Evolutionary conservation across 306 rosid genomes (phyloP).

Genomic region (Prunus kanzakura): DNA sequence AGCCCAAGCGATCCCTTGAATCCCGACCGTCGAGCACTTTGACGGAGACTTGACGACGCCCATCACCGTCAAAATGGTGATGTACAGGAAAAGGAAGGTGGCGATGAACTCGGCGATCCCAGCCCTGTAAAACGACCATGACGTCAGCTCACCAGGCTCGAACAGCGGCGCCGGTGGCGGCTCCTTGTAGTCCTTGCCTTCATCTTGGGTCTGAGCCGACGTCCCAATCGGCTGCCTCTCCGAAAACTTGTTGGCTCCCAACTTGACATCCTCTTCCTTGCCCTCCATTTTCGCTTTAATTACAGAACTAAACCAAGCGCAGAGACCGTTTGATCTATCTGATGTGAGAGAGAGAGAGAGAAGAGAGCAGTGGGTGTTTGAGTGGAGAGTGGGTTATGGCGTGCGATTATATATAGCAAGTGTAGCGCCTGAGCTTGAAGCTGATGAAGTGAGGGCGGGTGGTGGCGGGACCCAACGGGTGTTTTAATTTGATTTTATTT

Average conservation of each 20-base stretch:
- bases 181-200: slow-evolving; percentile 66
- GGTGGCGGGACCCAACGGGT: slow-evolving; percentile 30
- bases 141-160: slow-evolving; percentile 73
- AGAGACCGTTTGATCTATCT: background rate
- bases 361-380: background rate
- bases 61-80: slow-evolving; percentile 55
- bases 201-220: slow-evolving; percentile 73
- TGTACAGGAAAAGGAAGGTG: slow-evolving; percentile 52
- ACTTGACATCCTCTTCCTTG: slow-evolving; percentile 72
- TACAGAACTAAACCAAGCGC: background rate
- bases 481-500: background rate
- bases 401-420: slow-evolving; percentile 6
- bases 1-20: slow-evolving; percentile 77
- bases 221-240: slow-evolving; percentile 81
- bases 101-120: slow-evolving; percentile 62
- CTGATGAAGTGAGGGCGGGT: background rate
- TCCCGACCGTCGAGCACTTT: slow-evolving; percentile 59
- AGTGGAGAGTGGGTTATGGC: background rate
- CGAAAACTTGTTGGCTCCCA: slow-evolving; percentile 86
- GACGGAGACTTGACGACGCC: slow-evolving; percentile 19
- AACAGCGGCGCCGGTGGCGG: slow-evolving; percentile 66
- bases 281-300: slow-evolving; percentile 49
- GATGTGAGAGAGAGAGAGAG: background rate
- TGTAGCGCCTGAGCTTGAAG: background rate
- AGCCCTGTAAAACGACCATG: slow-evolving; percentile 70